Percentiles rank a stretch among this genome's conserved stretches.
phyloP scores from a whole-genome alignment of 2,329 filamentous ascomycete genomes.

The Sphaerulina populicola region DNA sequence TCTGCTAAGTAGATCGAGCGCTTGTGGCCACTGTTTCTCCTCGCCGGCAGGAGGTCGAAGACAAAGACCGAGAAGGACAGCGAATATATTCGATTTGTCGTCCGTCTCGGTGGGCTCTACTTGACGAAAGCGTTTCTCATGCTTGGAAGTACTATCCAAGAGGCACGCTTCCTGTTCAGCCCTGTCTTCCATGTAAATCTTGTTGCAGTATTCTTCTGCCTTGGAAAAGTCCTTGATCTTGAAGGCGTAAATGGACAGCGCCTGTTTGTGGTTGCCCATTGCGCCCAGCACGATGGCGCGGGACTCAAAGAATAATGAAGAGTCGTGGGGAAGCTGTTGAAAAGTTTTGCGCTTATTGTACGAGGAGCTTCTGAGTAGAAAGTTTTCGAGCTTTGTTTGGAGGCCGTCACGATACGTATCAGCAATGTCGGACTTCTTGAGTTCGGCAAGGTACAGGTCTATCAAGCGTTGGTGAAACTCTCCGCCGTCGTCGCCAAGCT shows the following conservation, averaged over 20 bases:
- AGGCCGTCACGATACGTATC: conserved; percentile 33
- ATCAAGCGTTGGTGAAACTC: conserved; percentile 82
- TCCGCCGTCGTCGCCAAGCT: conserved; percentile 73
- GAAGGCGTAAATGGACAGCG: conserved; percentile 95
- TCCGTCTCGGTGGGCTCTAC: conserved; percentile 46
- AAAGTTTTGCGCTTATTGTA: conserved; percentile 65
- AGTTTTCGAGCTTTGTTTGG: conserved; percentile 57
- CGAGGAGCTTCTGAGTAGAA: conserved; percentile 66
- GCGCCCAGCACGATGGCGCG: conserved; percentile 86
- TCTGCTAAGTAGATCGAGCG: conserved; percentile 77
- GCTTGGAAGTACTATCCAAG: conserved; percentile 18
- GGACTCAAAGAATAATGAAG: conserved; percentile 78
- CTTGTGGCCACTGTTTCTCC: conserved; percentile 59
- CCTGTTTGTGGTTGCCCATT: conserved; percentile 92
- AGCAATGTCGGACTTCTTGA: conserved; percentile 34
- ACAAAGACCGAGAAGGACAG: conserved; percentile 82
- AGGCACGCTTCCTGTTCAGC: conserved; percentile 29
- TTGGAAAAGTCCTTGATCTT: conserved; percentile 79
- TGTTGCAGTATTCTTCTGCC: conserved; percentile 97
- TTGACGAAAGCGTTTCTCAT: conserved; percentile 30
- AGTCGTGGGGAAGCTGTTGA: conserved; percentile 66
- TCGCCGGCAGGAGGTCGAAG: conserved; percentile 68
- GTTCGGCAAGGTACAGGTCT: conserved; percentile 56
- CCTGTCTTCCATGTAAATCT: conserved; percentile 55
- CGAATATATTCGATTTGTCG: conserved; percentile 69